Percentiles rank a stretch among this genome's conserved stretches.
Evolutionary conservation across 257 asterid genomes (phyloP).

Genomic region (Prunella vulgaris): DNA sequence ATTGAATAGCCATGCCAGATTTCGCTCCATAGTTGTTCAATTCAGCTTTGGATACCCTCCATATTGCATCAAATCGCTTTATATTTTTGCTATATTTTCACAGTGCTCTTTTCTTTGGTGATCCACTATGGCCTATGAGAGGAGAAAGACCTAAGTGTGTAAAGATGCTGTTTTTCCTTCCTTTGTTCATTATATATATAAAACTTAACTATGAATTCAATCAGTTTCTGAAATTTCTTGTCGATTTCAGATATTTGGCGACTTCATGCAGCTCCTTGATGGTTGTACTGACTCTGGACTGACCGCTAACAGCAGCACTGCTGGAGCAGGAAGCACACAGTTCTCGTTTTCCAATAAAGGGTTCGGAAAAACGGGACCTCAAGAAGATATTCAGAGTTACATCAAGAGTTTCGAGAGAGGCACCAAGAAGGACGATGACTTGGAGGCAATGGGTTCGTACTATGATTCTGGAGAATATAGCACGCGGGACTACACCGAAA

Average conservation of each 20-base stretch:
- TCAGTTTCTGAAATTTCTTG: neutral
- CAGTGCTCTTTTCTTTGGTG: neutral
- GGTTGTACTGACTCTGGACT: slow-evolving; percentile 33
- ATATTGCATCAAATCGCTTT: neutral
- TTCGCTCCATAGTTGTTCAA: neutral
- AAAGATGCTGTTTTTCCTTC: too few relatives aligned
- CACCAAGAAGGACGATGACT: slow-evolving; percentile 19
- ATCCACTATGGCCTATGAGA: neutral
- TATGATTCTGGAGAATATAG: slow-evolving; percentile 48
- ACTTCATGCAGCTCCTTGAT: slow-evolving; percentile 19
- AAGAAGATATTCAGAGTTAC: slow-evolving; percentile 46
- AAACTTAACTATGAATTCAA: neutral
- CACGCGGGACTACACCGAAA: slow-evolving; percentile 30
- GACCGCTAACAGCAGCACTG: slow-evolving; percentile 26
- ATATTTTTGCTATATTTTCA: neutral
- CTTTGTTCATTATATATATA: neutral
- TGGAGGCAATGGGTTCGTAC: slow-evolving; percentile 22
- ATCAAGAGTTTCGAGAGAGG: slow-evolving; percentile 53
- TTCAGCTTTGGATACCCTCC: neutral
- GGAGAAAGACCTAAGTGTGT: neutral
- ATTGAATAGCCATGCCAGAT: neutral
- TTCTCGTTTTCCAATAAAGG: slow-evolving; percentile 44
- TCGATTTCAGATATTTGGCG: slow-evolving; percentile 14
- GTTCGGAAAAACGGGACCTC: slow-evolving; percentile 19
- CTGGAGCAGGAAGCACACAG: slow-evolving; percentile 23